Percentiles rank a stretch among this genome's conserved stretches.
Evolutionary conservation across 2,329 filamentous ascomycete species (phyloP).

Genomic region (Phialemoniopsis sp.): DNA sequence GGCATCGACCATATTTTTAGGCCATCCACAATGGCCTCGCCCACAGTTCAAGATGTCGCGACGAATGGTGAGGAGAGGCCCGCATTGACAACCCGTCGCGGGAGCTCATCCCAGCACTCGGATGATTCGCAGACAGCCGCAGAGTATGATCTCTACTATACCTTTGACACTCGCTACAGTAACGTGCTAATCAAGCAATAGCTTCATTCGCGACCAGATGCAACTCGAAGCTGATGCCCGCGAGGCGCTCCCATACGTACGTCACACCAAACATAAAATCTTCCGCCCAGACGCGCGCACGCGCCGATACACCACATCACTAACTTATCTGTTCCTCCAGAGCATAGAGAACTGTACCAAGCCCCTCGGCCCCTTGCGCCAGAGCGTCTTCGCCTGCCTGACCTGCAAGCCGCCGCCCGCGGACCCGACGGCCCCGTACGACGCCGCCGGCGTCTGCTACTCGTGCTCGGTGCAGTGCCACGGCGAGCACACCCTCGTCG

Average conservation of each 20-base stretch:
- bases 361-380: slow-evolving; percentile 80
- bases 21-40: too few species aligned
- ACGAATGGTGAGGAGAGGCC: too few species aligned
- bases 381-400: slow-evolving; percentile 86
- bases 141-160: slow-evolving; percentile 43
- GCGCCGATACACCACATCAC: too few species aligned
- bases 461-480: slow-evolving; percentile 96
- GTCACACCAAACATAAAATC: slow-evolving; percentile 19
- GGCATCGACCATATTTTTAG: too few species aligned
- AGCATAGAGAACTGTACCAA: slow-evolving; percentile 93
- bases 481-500: slow-evolving; percentile 89
- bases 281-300: too few species aligned
- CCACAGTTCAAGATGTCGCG: too few species aligned
- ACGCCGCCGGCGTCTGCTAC: slow-evolving; percentile 85
- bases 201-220: slow-evolving; percentile 85
- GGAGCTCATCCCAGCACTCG: slow-evolving; percentile 59
- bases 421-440: slow-evolving; percentile 58
- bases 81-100: slow-evolving; percentile 31
- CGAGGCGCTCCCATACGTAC: slow-evolving; percentile 88
- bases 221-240: slow-evolving; percentile 91
- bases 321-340: slow-evolving; percentile 34
- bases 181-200: slow-evolving; percentile 24
- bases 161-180: neutral
- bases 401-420: slow-evolving; percentile 84
- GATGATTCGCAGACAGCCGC: slow-evolving; percentile 68